phyloP scores from a whole-genome alignment of 257 asterid species.

The Solanum microdontum region DNA sequence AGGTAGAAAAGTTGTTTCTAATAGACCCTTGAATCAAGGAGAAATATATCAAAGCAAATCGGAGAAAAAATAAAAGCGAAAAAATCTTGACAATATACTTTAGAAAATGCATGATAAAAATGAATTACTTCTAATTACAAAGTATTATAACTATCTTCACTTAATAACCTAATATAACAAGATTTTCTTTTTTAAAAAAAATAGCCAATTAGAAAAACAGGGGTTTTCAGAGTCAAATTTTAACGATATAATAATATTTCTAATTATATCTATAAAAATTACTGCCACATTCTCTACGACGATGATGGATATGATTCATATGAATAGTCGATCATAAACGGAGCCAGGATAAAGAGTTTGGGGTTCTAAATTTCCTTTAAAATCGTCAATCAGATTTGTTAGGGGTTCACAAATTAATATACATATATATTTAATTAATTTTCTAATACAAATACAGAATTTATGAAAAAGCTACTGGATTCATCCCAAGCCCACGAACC shows the following conservation, averaged over 20 bases:
- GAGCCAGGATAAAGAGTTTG: too few species aligned
- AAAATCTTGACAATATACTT: neutral
- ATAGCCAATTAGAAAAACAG: too few species aligned
- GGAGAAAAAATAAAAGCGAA: too few species aligned
- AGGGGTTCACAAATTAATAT: too few species aligned
- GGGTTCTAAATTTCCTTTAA: too few species aligned
- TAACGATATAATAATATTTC: neutral
- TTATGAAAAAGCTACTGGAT: too few species aligned
- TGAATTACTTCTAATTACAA: neutral
- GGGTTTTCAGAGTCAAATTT: neutral
- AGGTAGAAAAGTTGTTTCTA: rapidly evolving
- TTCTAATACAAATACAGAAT: too few species aligned
- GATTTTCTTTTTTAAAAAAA: too few species aligned
- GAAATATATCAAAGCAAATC: neutral
- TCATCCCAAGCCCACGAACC: too few species aligned
- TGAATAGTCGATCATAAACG: neutral
- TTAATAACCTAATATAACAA: neutral
- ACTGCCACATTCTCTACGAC: neutral
- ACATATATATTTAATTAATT: too few species aligned
- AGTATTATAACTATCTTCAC: neutral
- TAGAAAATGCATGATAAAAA: neutral
- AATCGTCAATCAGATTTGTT: too few species aligned
- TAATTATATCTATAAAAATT: neutral
- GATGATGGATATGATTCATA: neutral
- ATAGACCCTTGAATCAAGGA: neutral